phyloP scores from a whole-genome alignment of 2,329 filamentous ascomycete genomes.

The Hypoxylon sp. region DNA sequence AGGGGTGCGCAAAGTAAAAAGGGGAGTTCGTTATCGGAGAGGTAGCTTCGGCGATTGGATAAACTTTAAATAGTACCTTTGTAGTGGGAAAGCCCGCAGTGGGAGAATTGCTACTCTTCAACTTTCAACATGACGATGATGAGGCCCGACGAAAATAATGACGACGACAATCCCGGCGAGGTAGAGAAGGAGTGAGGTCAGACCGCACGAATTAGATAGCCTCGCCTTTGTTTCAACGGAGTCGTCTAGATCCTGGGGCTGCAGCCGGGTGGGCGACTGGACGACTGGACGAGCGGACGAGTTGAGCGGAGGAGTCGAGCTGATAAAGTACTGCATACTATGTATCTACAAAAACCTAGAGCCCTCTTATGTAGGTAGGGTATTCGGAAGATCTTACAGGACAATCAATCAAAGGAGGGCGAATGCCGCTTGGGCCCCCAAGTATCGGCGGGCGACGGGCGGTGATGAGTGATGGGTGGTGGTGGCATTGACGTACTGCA shows the following conservation, averaged over 20 bases:
- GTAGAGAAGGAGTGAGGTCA: conserved; percentile 29
- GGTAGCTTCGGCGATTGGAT: conserved; percentile 25
- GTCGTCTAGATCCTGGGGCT: conserved; percentile 31
- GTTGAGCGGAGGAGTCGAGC: conserved; percentile 27
- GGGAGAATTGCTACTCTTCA: conserved; percentile 17
- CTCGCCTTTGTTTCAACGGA: conserved; percentile 17
- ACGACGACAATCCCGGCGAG: conserved; percentile 22
- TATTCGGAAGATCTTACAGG: conserved; percentile 26
- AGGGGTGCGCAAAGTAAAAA: conserved; percentile 40
- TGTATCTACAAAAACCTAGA: conserved; percentile 7
- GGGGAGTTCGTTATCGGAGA: conserved; percentile 31
- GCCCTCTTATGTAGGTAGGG: conserved; percentile 8
- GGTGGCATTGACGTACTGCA: neutral
- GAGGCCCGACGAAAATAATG: conserved; percentile 21
- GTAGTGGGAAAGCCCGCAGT: conserved; percentile 12
- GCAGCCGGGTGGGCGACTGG: conserved; percentile 23
- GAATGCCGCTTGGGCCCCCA: conserved; percentile 14
- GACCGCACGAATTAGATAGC: conserved; percentile 35
- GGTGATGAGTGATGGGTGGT: neutral
- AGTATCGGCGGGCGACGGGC: neutral
- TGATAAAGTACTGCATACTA: conserved; percentile 29
- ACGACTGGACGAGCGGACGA: neutral
- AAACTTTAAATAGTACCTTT: conserved; percentile 15
- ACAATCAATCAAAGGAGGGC: conserved; percentile 6
- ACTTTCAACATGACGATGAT: conserved; percentile 25